These are phyloP conservation scores for Coleophoma crateriformis DNA, from an alignment of 2,329 filamentous ascomycete genomes.

Conservation along the genomic window DNA sequence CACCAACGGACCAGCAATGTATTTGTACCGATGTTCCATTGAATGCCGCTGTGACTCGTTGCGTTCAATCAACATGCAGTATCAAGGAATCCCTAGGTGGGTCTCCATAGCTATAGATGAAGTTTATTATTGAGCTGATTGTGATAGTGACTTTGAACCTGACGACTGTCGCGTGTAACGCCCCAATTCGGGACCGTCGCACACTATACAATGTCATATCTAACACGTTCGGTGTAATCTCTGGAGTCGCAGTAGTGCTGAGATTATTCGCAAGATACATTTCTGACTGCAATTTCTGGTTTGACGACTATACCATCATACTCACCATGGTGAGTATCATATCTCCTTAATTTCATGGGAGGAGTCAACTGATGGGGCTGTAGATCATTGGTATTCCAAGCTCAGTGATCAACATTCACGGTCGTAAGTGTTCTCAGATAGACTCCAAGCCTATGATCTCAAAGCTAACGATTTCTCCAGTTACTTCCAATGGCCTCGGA, in stretches of 20 bases:
- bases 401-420: neutral
- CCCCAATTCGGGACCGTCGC: neutral
- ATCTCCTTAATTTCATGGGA: neutral
- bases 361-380: neutral
- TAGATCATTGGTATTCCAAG: neutral
- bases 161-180: neutral
- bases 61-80: neutral
- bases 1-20: too few species aligned
- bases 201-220: neutral
- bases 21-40: too few species aligned
- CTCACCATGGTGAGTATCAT: neutral
- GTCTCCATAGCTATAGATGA: neutral
- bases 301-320: neutral
- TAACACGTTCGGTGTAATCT: neutral
- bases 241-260: neutral
- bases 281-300: neutral
- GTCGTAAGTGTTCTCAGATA: neutral
- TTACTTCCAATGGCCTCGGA: neutral
- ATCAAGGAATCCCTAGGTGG: neutral
- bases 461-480: neutral
- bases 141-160: neutral
- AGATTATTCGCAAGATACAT: neutral
- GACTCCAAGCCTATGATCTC: neutral
- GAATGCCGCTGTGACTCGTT: too few species aligned
- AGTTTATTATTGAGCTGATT: neutral